Percentiles rank a stretch among this genome's conserved stretches.
Evolutionary conservation across 1,139 yeast genomes (phyloP).

Genomic region (Yamadazyma spencermartinsiae): DNA sequence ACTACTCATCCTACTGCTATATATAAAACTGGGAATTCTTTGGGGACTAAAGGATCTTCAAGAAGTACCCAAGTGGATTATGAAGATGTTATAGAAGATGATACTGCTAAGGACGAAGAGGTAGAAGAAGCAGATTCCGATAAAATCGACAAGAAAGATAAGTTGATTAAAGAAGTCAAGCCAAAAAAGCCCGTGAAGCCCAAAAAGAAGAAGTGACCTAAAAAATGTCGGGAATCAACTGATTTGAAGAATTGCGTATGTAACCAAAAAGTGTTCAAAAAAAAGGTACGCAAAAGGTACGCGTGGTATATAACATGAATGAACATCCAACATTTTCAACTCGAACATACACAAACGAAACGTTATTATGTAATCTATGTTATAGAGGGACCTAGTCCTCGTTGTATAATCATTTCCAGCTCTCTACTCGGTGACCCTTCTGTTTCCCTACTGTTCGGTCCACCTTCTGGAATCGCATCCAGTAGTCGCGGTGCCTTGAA

Average conservation of each 20-base stretch:
- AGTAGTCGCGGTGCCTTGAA: not conserved
- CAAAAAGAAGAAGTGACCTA: constrained; percentile 2
- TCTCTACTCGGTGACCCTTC: too few species aligned
- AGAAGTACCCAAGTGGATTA: constrained; percentile 47
- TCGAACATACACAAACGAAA: too few species aligned
- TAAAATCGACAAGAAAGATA: constrained; percentile 44
- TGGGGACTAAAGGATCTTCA: constrained; percentile 36
- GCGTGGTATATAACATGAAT: too few species aligned
- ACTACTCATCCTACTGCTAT: constrained; percentile 83
- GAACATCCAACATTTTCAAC: too few species aligned
- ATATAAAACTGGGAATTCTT: constrained; percentile 64
- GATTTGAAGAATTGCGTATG: too few species aligned
- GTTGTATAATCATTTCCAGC: too few species aligned
- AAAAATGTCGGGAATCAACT: too few species aligned
- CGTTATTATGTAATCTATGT: too few species aligned
- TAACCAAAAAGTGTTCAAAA: too few species aligned
- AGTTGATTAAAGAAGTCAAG: constrained; percentile 43
- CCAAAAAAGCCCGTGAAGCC: constrained; percentile 19
- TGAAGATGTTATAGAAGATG: constrained; percentile 66
- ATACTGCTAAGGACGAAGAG: constrained; percentile 42
- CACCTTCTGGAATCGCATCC: not conserved
- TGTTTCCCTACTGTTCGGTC: too few species aligned
- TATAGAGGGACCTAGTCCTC: too few species aligned
- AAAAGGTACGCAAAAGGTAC: too few species aligned
- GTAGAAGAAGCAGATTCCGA: constrained; percentile 30